Base-by-base conservation (phyloP, 129 eudicot species). In the Pulicaria dysenterica region DNA sequence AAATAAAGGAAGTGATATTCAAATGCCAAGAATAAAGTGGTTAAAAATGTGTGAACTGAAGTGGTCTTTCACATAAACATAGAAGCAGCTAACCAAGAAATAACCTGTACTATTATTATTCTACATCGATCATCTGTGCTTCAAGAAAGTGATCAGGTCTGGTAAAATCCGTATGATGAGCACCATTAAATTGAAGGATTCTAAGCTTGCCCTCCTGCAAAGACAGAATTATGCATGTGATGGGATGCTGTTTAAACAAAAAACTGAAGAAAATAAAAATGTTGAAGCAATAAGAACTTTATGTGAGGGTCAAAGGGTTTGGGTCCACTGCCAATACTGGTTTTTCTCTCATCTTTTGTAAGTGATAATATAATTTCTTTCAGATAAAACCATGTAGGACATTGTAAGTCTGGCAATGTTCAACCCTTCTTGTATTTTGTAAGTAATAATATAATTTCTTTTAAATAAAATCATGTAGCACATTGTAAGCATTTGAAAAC, bases 201-300 rank as follows among this genome's bases (percentile, higher is more conserved):
- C 94, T 87, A 65, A 87, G 94, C 77, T 83, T 87, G 37, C 94
- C 94, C 79, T 87, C 94, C 94, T 87, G 86, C 79, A 69, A 48
- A 43, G 8, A 10, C 42, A 51, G 8, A 17, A 42, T 57, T 44
- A 39, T 69, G 76, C 69, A 38, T 36, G 64, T 62, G 54, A 24
- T n/a, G 31, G 11, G 46, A 50, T 77, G 34, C 34, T 11, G 43
- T 47, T 62, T 14, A 51, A 42, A 55, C 45, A 42, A 55, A 71
- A 3, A 36, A 24, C 16, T n/a, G 36, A 17, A 19, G 19, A 15
- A 44, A 37, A 48, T 48, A 63, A 48, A 24, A 46, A 49, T 9
- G 16, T 24, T 16, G 24, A 7, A 24, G 31, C 31, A 24, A 24
- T 24, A 24, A 24, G 31, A 24, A 24, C 31, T 24, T 24, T 24